A percentile compares a stretch with the other conserved stretches of the same genome.
Evolutionary conservation across 345 rosid species (phyloP).

Genomic region (Gossypium anomalum): DNA sequence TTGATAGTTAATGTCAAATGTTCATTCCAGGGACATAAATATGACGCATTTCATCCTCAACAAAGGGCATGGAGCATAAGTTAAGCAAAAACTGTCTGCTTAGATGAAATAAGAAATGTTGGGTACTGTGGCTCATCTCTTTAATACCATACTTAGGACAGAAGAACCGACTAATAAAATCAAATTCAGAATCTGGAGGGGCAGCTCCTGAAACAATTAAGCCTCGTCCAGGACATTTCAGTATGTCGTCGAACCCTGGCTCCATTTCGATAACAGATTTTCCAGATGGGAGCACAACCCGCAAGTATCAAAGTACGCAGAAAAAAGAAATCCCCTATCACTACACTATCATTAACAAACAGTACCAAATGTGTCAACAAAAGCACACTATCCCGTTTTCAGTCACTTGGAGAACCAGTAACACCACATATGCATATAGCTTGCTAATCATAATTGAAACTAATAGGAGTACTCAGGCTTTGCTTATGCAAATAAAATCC

Average conservation of each 20-base stretch:
- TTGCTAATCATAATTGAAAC: background rate
- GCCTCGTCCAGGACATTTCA: constrained; percentile 46
- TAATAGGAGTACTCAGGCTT: background rate
- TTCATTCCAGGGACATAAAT: background rate
- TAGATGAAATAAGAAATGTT: background rate
- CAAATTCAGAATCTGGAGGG: constrained; percentile 49
- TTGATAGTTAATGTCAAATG: background rate
- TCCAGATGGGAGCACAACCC: constrained; percentile 63
- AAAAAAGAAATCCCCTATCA: background rate
- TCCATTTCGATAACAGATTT: constrained; percentile 46
- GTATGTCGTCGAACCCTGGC: constrained; percentile 49
- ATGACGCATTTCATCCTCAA: background rate
- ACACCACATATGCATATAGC: background rate
- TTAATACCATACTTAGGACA: constrained; percentile 57
- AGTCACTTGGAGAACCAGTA: background rate
- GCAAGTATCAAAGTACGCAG: constrained; percentile 8
- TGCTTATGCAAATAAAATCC: background rate
- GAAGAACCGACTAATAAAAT: constrained; percentile 66
- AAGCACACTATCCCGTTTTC: background rate
- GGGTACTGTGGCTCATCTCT: constrained; percentile 38
- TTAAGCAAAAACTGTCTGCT: background rate
- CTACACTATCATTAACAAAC: background rate
- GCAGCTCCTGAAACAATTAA: constrained; percentile 53
- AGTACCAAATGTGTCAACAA: too few relatives aligned
- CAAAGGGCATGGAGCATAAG: background rate